Evolutionary conservation across 257 asterid species (phyloP).

Genomic region (Gynochthodes officinalis): DNA sequence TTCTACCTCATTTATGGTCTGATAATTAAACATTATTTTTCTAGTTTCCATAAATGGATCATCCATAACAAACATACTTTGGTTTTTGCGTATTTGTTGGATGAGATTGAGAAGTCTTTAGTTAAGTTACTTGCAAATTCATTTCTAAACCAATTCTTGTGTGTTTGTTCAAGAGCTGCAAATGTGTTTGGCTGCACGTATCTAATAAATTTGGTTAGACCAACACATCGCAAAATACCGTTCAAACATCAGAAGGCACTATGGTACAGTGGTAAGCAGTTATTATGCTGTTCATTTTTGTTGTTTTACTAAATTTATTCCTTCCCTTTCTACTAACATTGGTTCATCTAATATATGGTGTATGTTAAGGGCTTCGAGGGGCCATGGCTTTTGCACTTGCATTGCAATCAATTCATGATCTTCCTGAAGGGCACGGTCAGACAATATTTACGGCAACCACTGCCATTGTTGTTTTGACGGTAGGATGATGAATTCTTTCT

Average conservation of each 20-base stretch:
- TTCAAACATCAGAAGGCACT: conserved; percentile 97
- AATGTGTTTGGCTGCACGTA: conserved; percentile 97
- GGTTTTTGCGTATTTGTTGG: background rate
- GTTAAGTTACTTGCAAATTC: conserved; percentile 17
- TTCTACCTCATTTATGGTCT: background rate
- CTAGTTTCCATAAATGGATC: background rate
- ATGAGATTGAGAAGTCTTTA: conserved; percentile 11
- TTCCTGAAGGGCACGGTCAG: conserved; percentile 99
- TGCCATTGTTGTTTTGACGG: conserved; percentile 95
- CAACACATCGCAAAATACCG: conserved; percentile 78
- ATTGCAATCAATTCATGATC: conserved; percentile 94
- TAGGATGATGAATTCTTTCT: conserved; percentile 26
- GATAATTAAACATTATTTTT: background rate
- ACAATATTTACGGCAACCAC: conserved; percentile 97
- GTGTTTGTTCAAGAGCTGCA: conserved; percentile 76
- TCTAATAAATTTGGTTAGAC: conserved; percentile 87
- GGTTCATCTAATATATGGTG: conserved; percentile 7
- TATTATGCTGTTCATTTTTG: conserved; percentile 10
- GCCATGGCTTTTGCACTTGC: conserved; percentile 99
- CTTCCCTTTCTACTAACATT: conserved; percentile 11
- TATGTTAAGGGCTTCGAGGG: conserved; percentile 85
- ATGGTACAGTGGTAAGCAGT: conserved; percentile 90
- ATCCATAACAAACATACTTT: too few species aligned
- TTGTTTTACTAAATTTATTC: conserved; percentile 12
- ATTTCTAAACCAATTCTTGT: conserved; percentile 20